Conservation (phyloP, 345 rosid genomes). For the Populus euphratica region DNA sequence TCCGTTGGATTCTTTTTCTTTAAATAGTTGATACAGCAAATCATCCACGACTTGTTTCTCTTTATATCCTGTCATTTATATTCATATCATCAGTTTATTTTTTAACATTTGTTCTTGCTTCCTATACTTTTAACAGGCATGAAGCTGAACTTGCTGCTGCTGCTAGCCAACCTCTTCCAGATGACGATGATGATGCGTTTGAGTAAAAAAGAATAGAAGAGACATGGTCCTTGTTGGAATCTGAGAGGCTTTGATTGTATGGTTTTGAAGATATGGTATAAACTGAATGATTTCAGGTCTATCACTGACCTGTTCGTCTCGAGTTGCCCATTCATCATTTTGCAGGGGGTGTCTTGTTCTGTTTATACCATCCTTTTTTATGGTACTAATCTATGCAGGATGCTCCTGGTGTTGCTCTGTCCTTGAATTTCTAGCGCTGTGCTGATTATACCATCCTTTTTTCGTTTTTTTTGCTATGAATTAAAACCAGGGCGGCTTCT, state of each 20-base stretch:
- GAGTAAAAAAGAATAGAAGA: neutral
- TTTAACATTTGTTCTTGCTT: neutral
- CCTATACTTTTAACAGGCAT: slow-evolving; percentile 4
- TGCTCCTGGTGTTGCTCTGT: neutral
- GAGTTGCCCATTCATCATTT: slow-evolving; percentile 6
- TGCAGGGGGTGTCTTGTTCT: slow-evolving; percentile 5
- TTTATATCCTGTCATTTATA: too few relatives aligned
- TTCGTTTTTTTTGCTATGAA: neutral
- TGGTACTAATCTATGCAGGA: neutral
- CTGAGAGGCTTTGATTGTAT: neutral
- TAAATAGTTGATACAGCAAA: neutral
- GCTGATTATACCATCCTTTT: neutral
- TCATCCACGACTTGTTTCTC: neutral
- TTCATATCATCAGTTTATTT: neutral
- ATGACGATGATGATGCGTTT: slow-evolving; percentile 28
- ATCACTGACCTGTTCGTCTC: slow-evolving; percentile 6
- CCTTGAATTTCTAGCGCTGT: neutral
- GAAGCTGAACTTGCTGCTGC: slow-evolving; percentile 24
- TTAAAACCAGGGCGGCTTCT: neutral
- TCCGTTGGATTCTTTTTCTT: neutral
- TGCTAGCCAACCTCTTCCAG: slow-evolving; percentile 29
- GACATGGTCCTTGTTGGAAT: neutral
- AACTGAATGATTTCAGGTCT: slow-evolving; percentile 9
- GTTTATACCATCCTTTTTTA: slow-evolving; percentile 8
- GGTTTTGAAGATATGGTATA: slow-evolving; percentile 17